A percentile compares a stretch with the other conserved stretches of the same genome.
Evolutionary conservation across 306 rosid genomes (phyloP).

Genomic region (Vachellia pachyceras): DNA sequence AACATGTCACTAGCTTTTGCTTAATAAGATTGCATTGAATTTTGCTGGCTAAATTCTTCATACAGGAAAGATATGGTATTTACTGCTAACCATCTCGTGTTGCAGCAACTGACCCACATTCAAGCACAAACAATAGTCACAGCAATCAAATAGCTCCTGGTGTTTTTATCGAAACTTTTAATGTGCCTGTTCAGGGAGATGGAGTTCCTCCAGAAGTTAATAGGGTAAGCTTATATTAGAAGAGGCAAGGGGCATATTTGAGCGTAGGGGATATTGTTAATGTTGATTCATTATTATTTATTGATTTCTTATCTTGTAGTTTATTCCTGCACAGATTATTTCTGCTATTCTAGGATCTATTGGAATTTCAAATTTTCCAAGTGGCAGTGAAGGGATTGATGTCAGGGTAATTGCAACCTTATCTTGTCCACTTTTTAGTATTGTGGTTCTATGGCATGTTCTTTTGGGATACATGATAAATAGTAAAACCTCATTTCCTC

Average conservation of each 20-base stretch:
- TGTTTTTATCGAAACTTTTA: slow-evolving; percentile 86
- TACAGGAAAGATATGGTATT: slow-evolving; percentile 4
- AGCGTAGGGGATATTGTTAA: slow-evolving; percentile 20
- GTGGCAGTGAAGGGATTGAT: slow-evolving; percentile 72
- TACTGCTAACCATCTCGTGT: slow-evolving; percentile 39
- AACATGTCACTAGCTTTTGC: slow-evolving; percentile 22
- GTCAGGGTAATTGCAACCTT: slow-evolving; percentile 67
- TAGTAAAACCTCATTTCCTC: not conserved
- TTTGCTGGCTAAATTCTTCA: slow-evolving; percentile 11
- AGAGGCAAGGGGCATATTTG: slow-evolving; percentile 30
- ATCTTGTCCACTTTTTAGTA: slow-evolving; percentile 5
- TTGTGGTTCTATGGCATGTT: not conserved
- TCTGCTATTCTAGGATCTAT: slow-evolving; percentile 92
- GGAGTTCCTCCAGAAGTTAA: slow-evolving; percentile 77
- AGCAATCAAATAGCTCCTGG: slow-evolving; percentile 79
- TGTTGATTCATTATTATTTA: slow-evolving; percentile 16
- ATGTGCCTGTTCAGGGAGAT: slow-evolving; percentile 85
- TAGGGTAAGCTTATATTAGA: slow-evolving; percentile 60
- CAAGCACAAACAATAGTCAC: slow-evolving; percentile 74
- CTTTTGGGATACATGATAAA: not conserved
- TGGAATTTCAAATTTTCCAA: slow-evolving; percentile 65
- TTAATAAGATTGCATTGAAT: slow-evolving; percentile 1
- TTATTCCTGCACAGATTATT: slow-evolving; percentile 59
- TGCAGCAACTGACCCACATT: slow-evolving; percentile 76
- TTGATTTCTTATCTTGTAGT: slow-evolving; percentile 29